Evolutionary conservation across 2,329 filamentous ascomycete genomes (phyloP), one percentile per base, ranked within the genome.

Genomic region (Sarocladium oryzae): DNA sequence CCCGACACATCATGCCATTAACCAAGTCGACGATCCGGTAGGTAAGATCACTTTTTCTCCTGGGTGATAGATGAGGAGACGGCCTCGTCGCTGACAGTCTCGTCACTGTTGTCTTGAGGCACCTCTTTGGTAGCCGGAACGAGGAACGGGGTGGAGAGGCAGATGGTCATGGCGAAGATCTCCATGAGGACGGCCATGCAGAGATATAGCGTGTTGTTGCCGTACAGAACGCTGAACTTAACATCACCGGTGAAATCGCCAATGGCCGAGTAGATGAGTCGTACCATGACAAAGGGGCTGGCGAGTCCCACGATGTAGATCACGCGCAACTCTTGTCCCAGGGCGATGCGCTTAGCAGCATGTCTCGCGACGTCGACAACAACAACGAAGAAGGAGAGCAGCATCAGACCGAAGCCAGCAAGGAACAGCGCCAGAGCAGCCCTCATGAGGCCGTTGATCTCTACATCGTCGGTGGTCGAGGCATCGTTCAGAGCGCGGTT

Each of bases 141-240:
- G 30, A 32, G 30, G 15, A 32, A 32, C 30, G 30, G 30, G 30
- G 15, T 32, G 30, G 30, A 32, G 51, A 56, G 53, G 41, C 50
- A 54, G 23, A 56, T 51, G n/a, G 50, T 18, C 37, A 53, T 51
- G 30, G 52, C 32, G 18, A 56, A 18, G 43, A 56, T 56, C 40
- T 56, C 54, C 51, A 51, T 38, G 13, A 56, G 51, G 2, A 56
- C 48, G 8, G 46, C 52, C 54, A 56, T 56, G 51, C 53, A 53
- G 9, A 55, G 54, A 26, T 53, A 54, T 13, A 56, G 46, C n/a
- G 54, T 55, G 9, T 51, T 35, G 35, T 53, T 51, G 26, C 54
- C 54, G n/a, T 55, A 24, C 7, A 56, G 49, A 18, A 54, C 43
- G 51, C 49, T 53, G 53, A 53, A 56, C 33, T 48, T 38, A n/a